phyloP scores from a whole-genome alignment of 306 rosid species.

The Acacia acuminata region DNA sequence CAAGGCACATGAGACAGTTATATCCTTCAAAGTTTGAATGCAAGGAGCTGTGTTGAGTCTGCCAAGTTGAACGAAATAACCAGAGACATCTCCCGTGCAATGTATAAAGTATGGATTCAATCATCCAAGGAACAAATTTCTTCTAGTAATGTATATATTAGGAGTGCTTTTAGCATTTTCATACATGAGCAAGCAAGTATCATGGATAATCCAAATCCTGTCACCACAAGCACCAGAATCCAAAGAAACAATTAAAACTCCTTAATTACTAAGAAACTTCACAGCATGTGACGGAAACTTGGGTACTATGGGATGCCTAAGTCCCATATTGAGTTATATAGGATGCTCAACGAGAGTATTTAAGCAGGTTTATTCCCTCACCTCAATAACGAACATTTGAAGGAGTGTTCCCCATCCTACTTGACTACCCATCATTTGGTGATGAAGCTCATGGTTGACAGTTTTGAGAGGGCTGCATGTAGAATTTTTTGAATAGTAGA shows the following conservation, averaged over 20 bases:
- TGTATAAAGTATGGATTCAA: constrained; percentile 1
- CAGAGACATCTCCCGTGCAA: constrained; percentile 4
- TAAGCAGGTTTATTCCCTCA: neutral
- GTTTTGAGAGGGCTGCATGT: neutral
- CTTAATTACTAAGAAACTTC: neutral
- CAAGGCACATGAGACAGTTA: constrained; percentile 2
- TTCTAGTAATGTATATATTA: constrained; percentile 4
- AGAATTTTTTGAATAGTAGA: neutral
- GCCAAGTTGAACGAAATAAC: neutral
- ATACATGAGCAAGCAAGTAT: neutral
- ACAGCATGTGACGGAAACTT: neutral
- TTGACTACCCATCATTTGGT: neutral
- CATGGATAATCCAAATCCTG: neutral
- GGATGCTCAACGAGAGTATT: neutral
- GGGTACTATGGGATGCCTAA: neutral
- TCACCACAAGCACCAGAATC: constrained; percentile 11
- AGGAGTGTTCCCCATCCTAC: neutral
- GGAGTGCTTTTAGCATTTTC: neutral
- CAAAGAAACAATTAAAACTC: constrained; percentile 3
- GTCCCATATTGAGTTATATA: neutral
- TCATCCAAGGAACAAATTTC: constrained; percentile 1
- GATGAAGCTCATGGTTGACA: neutral
- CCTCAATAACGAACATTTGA: neutral
- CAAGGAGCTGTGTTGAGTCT: neutral
- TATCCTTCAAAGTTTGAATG: neutral